Evolutionary conservation across 371 early-diverging fungal genomes (phyloP), one percentile per base, ranked within the genome.

Genomic region (Parasitella parasitica): DNA sequence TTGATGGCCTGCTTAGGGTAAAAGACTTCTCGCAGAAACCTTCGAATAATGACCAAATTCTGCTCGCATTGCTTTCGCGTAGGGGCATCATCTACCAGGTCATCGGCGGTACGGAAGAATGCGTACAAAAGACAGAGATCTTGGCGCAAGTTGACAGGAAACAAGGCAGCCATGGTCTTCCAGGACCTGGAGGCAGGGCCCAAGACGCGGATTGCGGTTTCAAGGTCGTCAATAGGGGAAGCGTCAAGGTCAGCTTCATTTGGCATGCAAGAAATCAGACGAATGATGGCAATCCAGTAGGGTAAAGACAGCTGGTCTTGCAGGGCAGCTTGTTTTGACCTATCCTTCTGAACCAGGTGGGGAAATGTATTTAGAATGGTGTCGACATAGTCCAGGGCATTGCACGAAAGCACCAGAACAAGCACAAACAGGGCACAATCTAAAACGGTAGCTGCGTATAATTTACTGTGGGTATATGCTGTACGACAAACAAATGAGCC

Each of bases 61-160:
- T 63, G 20, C 28, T 63, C 54, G 7, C 70, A 43, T 52, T 65
- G 53, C 20, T 59, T 55, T n/a, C 54, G 62, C 4, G 70, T 67
- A 39, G 68, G 63, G 0, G 69, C 67, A 41, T 69, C 75, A 62
- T 86, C 86, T 3, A 78, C 73, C n/a, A 86, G 64, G 55, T 86
- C 86, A 59, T 86, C 86, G 8, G 77, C 75, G 30, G 77, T 64
- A 24, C 86, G 84, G 51, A 83, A 86, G 53, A 83, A 82, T 2
- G 78, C 82, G 57, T 86, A 86, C 4, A 86, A 56, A 3, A 80
- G 64, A 36, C 77, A 71, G 15, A 85, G 57, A 52, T 84, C 83
- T 58, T 78, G 75, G 5, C 83, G 70, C 15, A 86, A 59, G 32
- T 78, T 72, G 5, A 65, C 55, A 24, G 83, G 83, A 35, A 78